Conservation (phyloP, 805 yeast genomes). For the Yarrowia phangngaensis region DNA sequence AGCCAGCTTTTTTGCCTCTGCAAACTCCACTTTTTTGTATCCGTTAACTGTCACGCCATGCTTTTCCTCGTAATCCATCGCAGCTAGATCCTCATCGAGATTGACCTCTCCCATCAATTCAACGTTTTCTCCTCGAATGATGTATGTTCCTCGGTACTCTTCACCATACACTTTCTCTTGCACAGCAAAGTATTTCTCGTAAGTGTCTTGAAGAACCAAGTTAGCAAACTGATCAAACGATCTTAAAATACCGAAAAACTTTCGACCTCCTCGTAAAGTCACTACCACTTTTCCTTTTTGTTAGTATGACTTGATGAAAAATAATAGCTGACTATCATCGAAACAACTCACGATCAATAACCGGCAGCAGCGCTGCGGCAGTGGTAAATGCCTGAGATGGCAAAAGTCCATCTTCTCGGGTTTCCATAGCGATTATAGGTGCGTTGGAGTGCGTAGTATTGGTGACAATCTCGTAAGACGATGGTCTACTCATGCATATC, state of each 20-base stretch:
- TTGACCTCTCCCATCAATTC: slow-evolving; percentile 92
- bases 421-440: slow-evolving; percentile 9
- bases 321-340: not conserved
- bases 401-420: slow-evolving; percentile 34
- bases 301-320: not conserved
- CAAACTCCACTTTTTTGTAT: slow-evolving; percentile 19
- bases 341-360: slow-evolving; percentile 41
- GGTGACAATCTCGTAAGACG: slow-evolving; percentile 14
- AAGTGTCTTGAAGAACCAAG: slow-evolving; percentile 84
- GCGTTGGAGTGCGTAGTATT: not conserved
- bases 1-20: slow-evolving; percentile 24
- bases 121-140: slow-evolving; percentile 94
- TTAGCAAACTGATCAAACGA: slow-evolving; percentile 96
- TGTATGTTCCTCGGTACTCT: slow-evolving; percentile 68
- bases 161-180: slow-evolving; percentile 61
- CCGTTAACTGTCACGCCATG: slow-evolving; percentile 23
- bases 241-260: slow-evolving; percentile 81
- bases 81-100: slow-evolving; percentile 60
- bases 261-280: slow-evolving; percentile 82
- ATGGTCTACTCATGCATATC: too few species aligned
- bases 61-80: slow-evolving; percentile 23
- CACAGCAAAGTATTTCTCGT: slow-evolving; percentile 68
- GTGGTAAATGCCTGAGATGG: slow-evolving; percentile 46
- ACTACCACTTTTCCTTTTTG: slow-evolving; percentile 67
- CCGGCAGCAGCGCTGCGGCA: slow-evolving; percentile 44